phyloP scores from a whole-genome alignment of 2,329 filamentous ascomycete genomes.

The Orbilia blumenaviensis region DNA sequence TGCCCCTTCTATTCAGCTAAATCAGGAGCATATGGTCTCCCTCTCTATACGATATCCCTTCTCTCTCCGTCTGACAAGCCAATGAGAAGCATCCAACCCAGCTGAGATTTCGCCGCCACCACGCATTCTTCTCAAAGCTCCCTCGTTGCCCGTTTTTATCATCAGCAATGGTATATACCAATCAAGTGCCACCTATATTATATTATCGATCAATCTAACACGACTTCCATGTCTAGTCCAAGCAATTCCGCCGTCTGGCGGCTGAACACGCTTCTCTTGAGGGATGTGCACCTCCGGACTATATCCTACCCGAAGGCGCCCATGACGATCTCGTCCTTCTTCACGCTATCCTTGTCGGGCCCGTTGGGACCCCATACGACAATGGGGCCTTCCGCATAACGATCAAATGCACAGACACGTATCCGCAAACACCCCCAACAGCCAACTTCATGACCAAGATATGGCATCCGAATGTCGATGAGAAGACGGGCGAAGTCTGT shows the following conservation, averaged over 20 bases:
- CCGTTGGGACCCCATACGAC: slow-evolving; percentile 57
- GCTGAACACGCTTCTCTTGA: slow-evolving; percentile 56
- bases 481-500: slow-evolving; percentile 57
- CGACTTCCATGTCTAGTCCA: slow-evolving; percentile 16
- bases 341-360: slow-evolving; percentile 55
- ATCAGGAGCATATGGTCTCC: neutral
- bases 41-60: neutral
- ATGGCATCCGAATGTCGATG: slow-evolving; percentile 58
- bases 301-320: slow-evolving; percentile 56
- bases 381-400: slow-evolving; percentile 56
- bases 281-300: slow-evolving; percentile 56
- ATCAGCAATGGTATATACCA: slow-evolving; percentile 6
- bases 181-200: neutral
- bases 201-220: neutral
- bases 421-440: slow-evolving; percentile 56
- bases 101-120: neutral
- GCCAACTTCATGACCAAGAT: slow-evolving; percentile 58
- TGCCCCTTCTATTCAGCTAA: neutral
- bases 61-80: neutral
- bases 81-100: slow-evolving; percentile 25
- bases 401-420: slow-evolving; percentile 56
- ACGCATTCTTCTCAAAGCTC: neutral
- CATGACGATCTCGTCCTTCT: slow-evolving; percentile 56
- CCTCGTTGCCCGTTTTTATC: neutral
- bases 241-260: slow-evolving; percentile 56